phyloP scores from a whole-genome alignment of 805 yeast species.

The Dipodascopsis tothii region DNA sequence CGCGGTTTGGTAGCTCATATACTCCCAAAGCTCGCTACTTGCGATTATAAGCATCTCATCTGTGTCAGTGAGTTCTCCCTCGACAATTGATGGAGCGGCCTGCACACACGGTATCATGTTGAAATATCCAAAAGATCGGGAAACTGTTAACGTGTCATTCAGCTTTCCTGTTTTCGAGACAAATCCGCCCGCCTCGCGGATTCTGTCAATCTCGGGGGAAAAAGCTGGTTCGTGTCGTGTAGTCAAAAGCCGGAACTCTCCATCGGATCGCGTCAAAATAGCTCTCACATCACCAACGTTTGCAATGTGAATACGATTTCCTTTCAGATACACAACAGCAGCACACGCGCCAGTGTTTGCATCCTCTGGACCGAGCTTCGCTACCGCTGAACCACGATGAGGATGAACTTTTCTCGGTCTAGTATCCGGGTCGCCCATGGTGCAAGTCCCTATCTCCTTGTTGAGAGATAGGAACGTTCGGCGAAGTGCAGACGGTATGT shows the following conservation, averaged over 20 bases:
- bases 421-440: slow-evolving; percentile 16
- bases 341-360: slow-evolving; percentile 76
- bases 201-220: slow-evolving; percentile 67
- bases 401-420: slow-evolving; percentile 21
- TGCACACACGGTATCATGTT: slow-evolving; percentile 79
- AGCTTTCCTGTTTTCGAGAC: slow-evolving; percentile 78
- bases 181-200: slow-evolving; percentile 84
- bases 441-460: slow-evolving; percentile 60
- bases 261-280: slow-evolving; percentile 67
- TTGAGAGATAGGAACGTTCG: slow-evolving; percentile 73
- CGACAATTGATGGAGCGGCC: slow-evolving; percentile 75
- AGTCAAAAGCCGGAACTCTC: slow-evolving; percentile 68
- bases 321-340: slow-evolving; percentile 71
- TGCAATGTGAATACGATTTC: slow-evolving; percentile 64
- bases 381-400: slow-evolving; percentile 47
- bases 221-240: slow-evolving; percentile 77
- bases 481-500: slow-evolving; percentile 67
- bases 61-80: slow-evolving; percentile 51
- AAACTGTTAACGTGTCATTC: slow-evolving; percentile 74
- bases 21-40: slow-evolving; percentile 78
- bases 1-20: slow-evolving; percentile 71
- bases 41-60: slow-evolving; percentile 84
- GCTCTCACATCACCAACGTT: slow-evolving; percentile 89
- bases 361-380: slow-evolving; percentile 56
- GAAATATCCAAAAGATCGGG: slow-evolving; percentile 88